Conservation (phyloP, 108 stramenopile genomes). For the Licmophora abbreviata region DNA sequence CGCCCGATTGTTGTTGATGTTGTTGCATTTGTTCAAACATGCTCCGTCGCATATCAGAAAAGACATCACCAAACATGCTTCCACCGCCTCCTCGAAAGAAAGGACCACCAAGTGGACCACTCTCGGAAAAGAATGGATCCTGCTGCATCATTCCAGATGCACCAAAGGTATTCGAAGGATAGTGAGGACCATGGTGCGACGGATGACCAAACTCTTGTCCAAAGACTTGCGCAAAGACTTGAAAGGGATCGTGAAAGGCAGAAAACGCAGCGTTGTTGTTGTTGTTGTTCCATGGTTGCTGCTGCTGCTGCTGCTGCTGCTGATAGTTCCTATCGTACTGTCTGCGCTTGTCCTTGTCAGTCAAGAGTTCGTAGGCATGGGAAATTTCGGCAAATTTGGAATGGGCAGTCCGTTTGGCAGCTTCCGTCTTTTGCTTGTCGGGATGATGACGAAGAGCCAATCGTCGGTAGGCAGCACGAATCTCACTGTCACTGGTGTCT, state of each 20-base stretch:
- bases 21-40: conserved; percentile 7
- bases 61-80: conserved; percentile 6
- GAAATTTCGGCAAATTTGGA: conserved; percentile 57
- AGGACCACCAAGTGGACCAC: not conserved
- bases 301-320: conserved; percentile 1
- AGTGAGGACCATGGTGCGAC: too few relatives aligned
- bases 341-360: conserved; percentile 53
- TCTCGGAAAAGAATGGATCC: conserved; percentile 27
- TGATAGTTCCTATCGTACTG: conserved; percentile 42
- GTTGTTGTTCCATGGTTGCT: not conserved
- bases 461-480: conserved; percentile 81
- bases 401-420: conserved; percentile 14
- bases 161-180: too few relatives aligned
- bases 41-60: conserved; percentile 1
- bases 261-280: conserved; percentile 1
- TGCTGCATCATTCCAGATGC: not conserved
- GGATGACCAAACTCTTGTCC: conserved; percentile 40
- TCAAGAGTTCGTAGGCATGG: conserved; percentile 86
- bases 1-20: not conserved
- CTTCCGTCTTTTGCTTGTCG: conserved; percentile 49
- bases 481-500: conserved; percentile 63
- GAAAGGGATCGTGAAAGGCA: conserved; percentile 50
- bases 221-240: conserved; percentile 40
- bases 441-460: conserved; percentile 56
- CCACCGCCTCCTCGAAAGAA: not conserved